phyloP scores from a whole-genome alignment of 345 rosid species.

The Citrus cavaleriei region DNA sequence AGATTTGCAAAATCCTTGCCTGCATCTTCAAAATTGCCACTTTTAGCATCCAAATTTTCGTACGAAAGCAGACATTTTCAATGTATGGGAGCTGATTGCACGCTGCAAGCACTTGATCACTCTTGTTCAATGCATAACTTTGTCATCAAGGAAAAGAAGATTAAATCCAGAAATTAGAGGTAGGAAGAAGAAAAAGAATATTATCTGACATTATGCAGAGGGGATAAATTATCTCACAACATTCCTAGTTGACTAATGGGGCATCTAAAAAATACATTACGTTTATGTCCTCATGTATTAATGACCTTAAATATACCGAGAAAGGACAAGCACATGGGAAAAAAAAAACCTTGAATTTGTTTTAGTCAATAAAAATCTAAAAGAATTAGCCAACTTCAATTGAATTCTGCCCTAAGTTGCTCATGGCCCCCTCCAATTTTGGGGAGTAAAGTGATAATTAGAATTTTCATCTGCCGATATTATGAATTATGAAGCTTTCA shows the following conservation, averaged over 20 bases:
- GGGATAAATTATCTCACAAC: neutral
- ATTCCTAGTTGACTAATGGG: constrained; percentile 3
- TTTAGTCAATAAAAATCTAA: constrained; percentile 4
- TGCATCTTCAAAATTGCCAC: too few relatives aligned
- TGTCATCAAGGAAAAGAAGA: neutral
- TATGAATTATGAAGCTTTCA: constrained; percentile 43
- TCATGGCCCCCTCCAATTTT: constrained; percentile 9
- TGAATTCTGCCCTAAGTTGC: neutral
- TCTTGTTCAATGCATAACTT: neutral
- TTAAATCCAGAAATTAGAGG: neutral
- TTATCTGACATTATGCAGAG: neutral
- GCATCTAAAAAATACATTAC: constrained; percentile 16
- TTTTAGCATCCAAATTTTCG: neutral
- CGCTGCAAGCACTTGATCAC: too few relatives aligned
- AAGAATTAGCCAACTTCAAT: constrained; percentile 8
- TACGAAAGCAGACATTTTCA: neutral
- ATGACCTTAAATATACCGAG: constrained; percentile 2
- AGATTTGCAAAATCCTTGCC: neutral
- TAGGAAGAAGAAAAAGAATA: neutral
- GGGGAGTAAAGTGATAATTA: constrained; percentile 1
- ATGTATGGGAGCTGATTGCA: neutral
- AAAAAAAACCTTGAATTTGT: neutral
- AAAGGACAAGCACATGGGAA: neutral
- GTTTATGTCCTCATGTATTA: neutral
- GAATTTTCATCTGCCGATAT: constrained; percentile 13